Base-by-base conservation (phyloP, 2,329 filamentous ascomycete genomes). In the Colletotrichum orbiculare region DNA sequence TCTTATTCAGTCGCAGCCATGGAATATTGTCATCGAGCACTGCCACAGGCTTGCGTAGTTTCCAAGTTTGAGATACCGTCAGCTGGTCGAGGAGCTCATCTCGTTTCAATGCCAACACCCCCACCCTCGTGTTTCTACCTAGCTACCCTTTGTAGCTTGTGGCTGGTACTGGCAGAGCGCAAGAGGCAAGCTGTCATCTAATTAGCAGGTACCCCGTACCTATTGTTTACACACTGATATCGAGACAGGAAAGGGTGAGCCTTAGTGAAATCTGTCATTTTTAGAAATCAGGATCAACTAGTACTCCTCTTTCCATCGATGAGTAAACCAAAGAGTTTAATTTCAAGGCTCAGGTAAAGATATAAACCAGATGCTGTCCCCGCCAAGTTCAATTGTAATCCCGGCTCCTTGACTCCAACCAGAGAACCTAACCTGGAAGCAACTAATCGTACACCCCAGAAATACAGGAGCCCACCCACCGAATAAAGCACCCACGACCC, bases 71-170 rank as follows among this genome's bases (percentile, higher is more conserved):
- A 48, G 17, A 59, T 37, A 15, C 13, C 41, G 37, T 17, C 49
- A 33, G 33, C 43, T 47, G 48, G 38, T 45, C 43, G 37, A 9
- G 12, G 41, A 10, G 34, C 33, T 66, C 63, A 66, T 66, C 46
- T 66, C 58, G 58, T 52, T 62, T 57, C 57, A 38, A 60, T 50
- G 62, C 57, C 62, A 61, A 33, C 15, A 37, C 17, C 35, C 45
- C 15, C 15, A 8, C 11, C 38, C 34, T 47, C 45, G 45, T 38
- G 4, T 46, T 46, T 9, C 5, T 45, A 35, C 3, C 42, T 34
- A 37, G 15, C 17, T n/a, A 10, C 15, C 38, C 38, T 41, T 9
- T 17, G 42, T 15, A 45, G 42, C n/a, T 13, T 15, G 42, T 12
- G 42, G 25, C 25, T 45, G 13, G 15, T 17, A 45, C 13, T 45